phyloP scores from a whole-genome alignment of 2,329 filamentous ascomycete genomes.

The Trichoderma endophyticum region DNA sequence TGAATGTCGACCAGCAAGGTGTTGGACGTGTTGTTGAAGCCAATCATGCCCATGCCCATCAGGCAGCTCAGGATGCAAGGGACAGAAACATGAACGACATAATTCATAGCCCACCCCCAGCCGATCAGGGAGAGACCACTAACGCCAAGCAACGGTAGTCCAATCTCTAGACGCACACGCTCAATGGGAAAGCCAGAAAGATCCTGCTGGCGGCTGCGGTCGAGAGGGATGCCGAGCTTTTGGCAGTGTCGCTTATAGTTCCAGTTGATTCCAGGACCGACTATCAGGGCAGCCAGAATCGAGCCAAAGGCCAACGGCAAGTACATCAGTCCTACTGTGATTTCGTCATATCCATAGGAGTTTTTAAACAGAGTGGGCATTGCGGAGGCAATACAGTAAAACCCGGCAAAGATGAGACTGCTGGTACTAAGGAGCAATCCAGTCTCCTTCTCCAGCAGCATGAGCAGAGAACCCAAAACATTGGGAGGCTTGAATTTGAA shows the following conservation, averaged over 20 bases:
- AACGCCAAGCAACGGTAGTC: slow-evolving; percentile 50
- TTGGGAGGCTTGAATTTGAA: slow-evolving; percentile 41
- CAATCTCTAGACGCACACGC: slow-evolving; percentile 47
- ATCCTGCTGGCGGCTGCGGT: slow-evolving; percentile 50
- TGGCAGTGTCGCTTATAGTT: slow-evolving; percentile 64
- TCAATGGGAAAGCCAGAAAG: slow-evolving; percentile 51
- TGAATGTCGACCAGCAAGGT: slow-evolving; percentile 56
- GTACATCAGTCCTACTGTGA: slow-evolving; percentile 52
- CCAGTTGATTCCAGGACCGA: slow-evolving; percentile 59
- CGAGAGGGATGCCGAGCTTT: slow-evolving; percentile 50
- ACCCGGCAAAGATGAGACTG: slow-evolving; percentile 47
- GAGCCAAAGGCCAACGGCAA: slow-evolving; percentile 50
- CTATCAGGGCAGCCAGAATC: slow-evolving; percentile 43
- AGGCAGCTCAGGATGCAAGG: slow-evolving; percentile 46
- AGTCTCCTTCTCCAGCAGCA: slow-evolving; percentile 42
- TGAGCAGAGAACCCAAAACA: slow-evolving; percentile 38
- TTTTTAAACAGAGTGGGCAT: slow-evolving; percentile 42
- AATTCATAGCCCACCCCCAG: slow-evolving; percentile 54
- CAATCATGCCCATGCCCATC: slow-evolving; percentile 48
- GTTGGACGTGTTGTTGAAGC: slow-evolving; percentile 52
- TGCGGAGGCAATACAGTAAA: slow-evolving; percentile 46
- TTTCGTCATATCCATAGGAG: slow-evolving; percentile 59
- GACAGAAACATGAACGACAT: slow-evolving; percentile 42
- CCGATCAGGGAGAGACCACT: slow-evolving; percentile 44
- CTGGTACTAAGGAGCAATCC: slow-evolving; percentile 44